These are phyloP conservation scores for Colletotrichum sp. DNA, from an alignment of 2,329 filamentous ascomycete genomes.

Conservation along the genomic window DNA sequence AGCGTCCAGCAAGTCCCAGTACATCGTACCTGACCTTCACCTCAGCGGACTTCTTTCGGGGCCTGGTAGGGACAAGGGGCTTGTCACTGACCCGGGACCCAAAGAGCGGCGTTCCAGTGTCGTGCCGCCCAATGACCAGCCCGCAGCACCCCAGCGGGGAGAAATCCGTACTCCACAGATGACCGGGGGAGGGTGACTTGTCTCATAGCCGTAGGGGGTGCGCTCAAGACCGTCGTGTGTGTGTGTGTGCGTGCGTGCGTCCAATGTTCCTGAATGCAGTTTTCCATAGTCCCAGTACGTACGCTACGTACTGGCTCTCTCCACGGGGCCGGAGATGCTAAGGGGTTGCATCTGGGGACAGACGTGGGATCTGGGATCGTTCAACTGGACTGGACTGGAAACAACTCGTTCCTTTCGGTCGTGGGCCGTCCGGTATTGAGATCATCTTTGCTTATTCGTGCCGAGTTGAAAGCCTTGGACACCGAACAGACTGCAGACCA, in stretches of 20 bases:
- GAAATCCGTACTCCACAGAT: slow-evolving; percentile 15
- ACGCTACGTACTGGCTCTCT: slow-evolving; percentile 1
- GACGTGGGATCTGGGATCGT: background rate
- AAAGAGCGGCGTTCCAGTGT: background rate
- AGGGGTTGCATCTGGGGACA: slow-evolving; percentile 14
- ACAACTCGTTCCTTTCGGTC: background rate
- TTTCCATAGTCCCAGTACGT: background rate
- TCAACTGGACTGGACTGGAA: background rate
- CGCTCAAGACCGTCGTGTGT: background rate
- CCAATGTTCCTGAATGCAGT: background rate
- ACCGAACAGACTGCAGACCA: background rate
- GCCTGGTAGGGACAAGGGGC: background rate
- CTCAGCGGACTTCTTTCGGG: slow-evolving; percentile 15
- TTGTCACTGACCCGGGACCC: slow-evolving; percentile 14
- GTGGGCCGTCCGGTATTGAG: background rate
- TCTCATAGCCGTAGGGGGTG: slow-evolving; percentile 10
- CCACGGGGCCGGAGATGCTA: slow-evolving; percentile 8
- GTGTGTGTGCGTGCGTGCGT: background rate
- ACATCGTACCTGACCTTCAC: background rate
- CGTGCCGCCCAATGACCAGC: slow-evolving; percentile 3
- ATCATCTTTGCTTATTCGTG: background rate
- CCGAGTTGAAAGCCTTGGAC: background rate
- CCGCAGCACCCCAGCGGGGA: background rate
- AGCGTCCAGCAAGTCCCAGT: slow-evolving; percentile 19
- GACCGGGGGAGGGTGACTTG: background rate